Conservation (phyloP, 1,139 yeast genomes). For the Maudiozyma humilis region DNA sequence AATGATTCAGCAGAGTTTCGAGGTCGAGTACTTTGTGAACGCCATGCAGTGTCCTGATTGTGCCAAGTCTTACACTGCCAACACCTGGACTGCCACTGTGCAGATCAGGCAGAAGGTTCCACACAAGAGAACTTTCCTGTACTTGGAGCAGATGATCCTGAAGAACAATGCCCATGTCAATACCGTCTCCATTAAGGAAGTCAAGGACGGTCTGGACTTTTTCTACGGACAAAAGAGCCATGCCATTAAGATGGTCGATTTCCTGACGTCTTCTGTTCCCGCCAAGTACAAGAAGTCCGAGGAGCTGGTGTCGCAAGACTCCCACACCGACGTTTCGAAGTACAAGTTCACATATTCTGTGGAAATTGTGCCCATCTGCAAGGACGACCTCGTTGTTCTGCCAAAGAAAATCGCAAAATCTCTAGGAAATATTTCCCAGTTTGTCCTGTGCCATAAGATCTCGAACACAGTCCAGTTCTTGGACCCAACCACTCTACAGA, state of each 20-base stretch:
- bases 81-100: constrained; percentile 95
- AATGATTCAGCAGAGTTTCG: constrained; percentile 88
- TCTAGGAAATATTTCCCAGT: constrained; percentile 72
- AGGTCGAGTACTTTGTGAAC: constrained; percentile 84
- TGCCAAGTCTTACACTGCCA: constrained; percentile 90
- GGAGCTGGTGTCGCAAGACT: constrained; percentile 85
- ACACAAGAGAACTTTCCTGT: constrained; percentile 94
- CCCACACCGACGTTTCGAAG: constrained; percentile 78
- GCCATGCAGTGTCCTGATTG: constrained; percentile 99
- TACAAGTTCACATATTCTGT: constrained; percentile 89
- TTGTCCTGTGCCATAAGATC: constrained; percentile 78
- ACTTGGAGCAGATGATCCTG: constrained; percentile 86
- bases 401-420: constrained; percentile 80
- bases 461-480: constrained; percentile 77
- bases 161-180: constrained; percentile 91
- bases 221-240: constrained; percentile 82
- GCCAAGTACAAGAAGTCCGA: constrained; percentile 75
- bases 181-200: constrained; percentile 85
- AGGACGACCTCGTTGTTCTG: constrained; percentile 86
- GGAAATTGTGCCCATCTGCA: constrained; percentile 94
- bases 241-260: constrained; percentile 89
- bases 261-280: constrained; percentile 78
- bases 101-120: constrained; percentile 96
- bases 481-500: constrained; percentile 75
- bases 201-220: constrained; percentile 91